Base-by-base conservation (phyloP, 1,284 basidiomycete genomes). In the Cryptococcus sp. region DNA sequence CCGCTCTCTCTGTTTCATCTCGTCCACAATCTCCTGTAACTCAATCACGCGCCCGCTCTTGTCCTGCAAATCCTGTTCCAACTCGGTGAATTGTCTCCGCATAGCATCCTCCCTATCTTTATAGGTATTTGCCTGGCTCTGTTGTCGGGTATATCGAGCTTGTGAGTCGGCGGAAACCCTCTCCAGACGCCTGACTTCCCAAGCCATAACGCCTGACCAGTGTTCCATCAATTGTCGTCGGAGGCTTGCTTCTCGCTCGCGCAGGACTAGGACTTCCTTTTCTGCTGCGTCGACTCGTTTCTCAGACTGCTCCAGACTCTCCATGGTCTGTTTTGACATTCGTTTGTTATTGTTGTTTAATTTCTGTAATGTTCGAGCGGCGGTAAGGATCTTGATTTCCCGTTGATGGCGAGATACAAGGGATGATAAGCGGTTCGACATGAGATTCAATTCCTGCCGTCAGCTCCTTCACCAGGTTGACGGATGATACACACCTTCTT, bases 401-500 rank as follows among this genome's bases (percentile, higher is more conserved):
- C 75, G 53, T 49, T 76, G 71, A 55, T 72, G 69, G 23, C 72
- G 58, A 5, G 70, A 56, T n/a, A 72, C 65, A 11, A 72, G 60
- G 2, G 66, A 59, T 9, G 64, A 59, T 16, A 76, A 57, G 21
- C 74, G 62, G 40, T 59, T 70, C 0, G 65, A 61, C 14, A 77
- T 60, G 13, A 74, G 46, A 0, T 60, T 48, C 2, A 76, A 56
- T 54, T 77, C 75, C 72, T 76, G 50, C 13, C 21, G 24, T 21
- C 11, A 22, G 22, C 46, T 19, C 36, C 23, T 24, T 47, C 50
- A 24, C 48, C 36, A 16, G 47, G 46, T 23, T 10, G 13, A 37
- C 1, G 28, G 13, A 5, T 2, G 32, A 1, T 7, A 75, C 79
- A 45, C 60, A 88, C 89, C 82, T 88, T 89, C 78, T 91, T 92